Conservation (phyloP, 805 yeast genomes). For the Torulaspora delbrueckii region DNA sequence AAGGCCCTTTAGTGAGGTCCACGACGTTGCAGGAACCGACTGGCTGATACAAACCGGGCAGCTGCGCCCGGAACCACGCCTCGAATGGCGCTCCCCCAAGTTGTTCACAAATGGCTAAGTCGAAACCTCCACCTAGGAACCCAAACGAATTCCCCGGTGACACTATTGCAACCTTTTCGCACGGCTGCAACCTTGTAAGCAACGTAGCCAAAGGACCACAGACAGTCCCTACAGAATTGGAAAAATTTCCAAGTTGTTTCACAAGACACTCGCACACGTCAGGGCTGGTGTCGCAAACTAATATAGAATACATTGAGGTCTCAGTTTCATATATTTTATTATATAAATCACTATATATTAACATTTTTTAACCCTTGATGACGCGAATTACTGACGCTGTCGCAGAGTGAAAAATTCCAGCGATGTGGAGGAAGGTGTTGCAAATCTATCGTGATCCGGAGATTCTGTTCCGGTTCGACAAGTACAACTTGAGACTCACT, state of each 20-base stretch:
- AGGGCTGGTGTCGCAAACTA: conserved; percentile 23
- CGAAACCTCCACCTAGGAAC: conserved; percentile 50
- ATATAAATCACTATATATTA: background rate
- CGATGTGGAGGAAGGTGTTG: conserved; percentile 7
- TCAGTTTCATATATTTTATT: background rate
- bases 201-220: background rate
- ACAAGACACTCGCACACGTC: conserved; percentile 11
- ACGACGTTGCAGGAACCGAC: conserved; percentile 27
- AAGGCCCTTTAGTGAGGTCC: conserved; percentile 11
- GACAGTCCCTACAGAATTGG: background rate
- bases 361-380: background rate
- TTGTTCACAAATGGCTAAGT: conserved; percentile 30
- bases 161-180: conserved; percentile 33
- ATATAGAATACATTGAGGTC: conserved; percentile 3
- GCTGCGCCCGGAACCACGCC: conserved; percentile 25
- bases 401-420: conserved; percentile 2
- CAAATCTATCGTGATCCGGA: background rate
- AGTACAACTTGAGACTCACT: conserved; percentile 3
- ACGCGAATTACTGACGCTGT: background rate
- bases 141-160: conserved; percentile 53
- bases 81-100: conserved; percentile 31
- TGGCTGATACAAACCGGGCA: conserved; percentile 23
- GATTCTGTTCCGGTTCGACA: conserved; percentile 3
- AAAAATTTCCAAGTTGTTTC: conserved; percentile 1
- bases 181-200: background rate